phyloP scores from a whole-genome alignment of 805 yeast species.

The Clavispora vitiphila region DNA sequence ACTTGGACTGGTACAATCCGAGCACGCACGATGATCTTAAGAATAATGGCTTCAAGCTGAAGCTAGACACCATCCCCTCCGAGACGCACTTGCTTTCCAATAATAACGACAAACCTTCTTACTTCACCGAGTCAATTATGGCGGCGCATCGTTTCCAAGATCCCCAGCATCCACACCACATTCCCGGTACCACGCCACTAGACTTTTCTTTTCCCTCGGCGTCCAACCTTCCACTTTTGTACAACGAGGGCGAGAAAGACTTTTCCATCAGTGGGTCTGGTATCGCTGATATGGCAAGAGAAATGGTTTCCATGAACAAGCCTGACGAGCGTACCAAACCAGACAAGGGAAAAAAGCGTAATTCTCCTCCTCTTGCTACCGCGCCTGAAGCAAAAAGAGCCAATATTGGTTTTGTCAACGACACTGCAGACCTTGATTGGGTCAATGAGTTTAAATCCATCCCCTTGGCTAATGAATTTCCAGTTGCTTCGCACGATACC shows the following conservation, averaged over 20 bases:
- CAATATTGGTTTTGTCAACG: conserved; percentile 12
- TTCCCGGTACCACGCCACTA: conserved; percentile 38
- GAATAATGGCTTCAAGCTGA: conserved; percentile 4
- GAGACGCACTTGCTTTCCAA: conserved; percentile 8
- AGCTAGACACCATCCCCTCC: conserved; percentile 14
- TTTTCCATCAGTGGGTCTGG: conserved; percentile 6
- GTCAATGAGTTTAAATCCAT: conserved; percentile 64
- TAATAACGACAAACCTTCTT: conserved; percentile 4
- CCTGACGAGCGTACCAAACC: neutral
- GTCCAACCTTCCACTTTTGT: neutral
- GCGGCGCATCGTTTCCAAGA: conserved; percentile 26
- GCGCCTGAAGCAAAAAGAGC: conserved; percentile 1
- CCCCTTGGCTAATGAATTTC: conserved; percentile 58
- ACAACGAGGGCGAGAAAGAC: neutral
- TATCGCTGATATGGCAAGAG: conserved; percentile 2
- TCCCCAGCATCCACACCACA: conserved; percentile 36
- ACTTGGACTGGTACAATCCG: conserved; percentile 19
- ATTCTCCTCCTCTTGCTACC: neutral
- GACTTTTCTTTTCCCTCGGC: conserved; percentile 20
- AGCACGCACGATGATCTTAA: conserved; percentile 2
- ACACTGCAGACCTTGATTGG: conserved; percentile 49
- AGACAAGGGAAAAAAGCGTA: neutral
- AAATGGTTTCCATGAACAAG: neutral
- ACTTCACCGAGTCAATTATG: conserved; percentile 16
- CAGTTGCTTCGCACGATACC: conserved; percentile 47